Base-by-base conservation (phyloP, 371 early-diverging fungal species). In the Mortierella sp. region DNA sequence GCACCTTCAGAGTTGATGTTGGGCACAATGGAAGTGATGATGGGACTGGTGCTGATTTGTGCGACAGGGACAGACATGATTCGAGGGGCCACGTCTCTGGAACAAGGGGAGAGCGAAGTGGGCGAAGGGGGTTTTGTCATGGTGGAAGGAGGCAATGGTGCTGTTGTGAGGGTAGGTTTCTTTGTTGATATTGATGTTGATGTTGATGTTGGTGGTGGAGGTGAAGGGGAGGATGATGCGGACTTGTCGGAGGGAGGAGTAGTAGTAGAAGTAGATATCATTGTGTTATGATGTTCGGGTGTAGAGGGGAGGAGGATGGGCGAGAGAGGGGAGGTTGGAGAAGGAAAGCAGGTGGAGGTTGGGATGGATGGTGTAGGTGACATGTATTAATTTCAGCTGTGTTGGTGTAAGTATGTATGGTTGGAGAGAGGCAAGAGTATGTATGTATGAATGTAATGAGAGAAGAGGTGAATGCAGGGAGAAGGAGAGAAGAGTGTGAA, bases 81-180 rank as follows among this genome's bases (percentile, higher is more conserved):
- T 29, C 51, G 11, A 12, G 54, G 72, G 16, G 51, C 38, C 41
- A 38, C 68, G 11, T 68, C 68, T 10, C 51, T 72, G 38, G 72
- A 72, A 21, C 35, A 27, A 51, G 72, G 72, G 38, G 72, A 72
- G 21, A 72, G 72, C 4, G 72, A 72, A 5, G 72, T 72, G 6
- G 72, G 72, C 38, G 54, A 51, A 29, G 54, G 72, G 12, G 44
- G 54, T 51, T 72, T 72, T 54, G 72, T 68, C 68, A 41, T 68
- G 68, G 43, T 41, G 38, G 68, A 21, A 24, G 65, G 49, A n/a
- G 72, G 54, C 24, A 54, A 32, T 72, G 72, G 38, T 72, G 54
- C 35, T 10, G 72, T 51, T n/a, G 51, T 51, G 46, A 51, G 21
- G 5, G 51, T 24, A 16, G 35, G 48, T 11, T 48, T 72, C 35